A percentile compares a stretch with the other conserved stretches of the same genome.
These are phyloP conservation scores for Pseudogymnoascus sp. DNA, from an alignment of 2,329 filamentous ascomycete species.

Conservation along the genomic window DNA sequence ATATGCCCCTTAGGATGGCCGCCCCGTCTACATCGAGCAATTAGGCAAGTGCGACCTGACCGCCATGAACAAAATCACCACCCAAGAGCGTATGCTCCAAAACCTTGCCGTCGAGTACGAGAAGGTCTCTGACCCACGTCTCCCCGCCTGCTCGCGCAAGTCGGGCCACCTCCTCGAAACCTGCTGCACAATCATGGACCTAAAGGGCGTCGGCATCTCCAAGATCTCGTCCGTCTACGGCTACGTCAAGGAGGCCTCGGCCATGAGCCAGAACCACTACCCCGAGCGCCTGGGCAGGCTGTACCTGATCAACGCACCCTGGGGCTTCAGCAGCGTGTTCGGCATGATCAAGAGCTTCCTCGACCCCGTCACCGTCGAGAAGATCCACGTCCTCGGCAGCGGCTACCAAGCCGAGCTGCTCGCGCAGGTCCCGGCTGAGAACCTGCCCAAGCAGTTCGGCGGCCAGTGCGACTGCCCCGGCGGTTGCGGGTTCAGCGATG, in stretches of 20 bases:
- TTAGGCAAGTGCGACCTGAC: conserved; percentile 86
- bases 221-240: conserved; percentile 78
- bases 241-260: conserved; percentile 77
- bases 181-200: conserved; percentile 96
- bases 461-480: conserved; percentile 74
- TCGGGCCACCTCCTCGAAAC: conserved; percentile 85
- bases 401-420: conserved; percentile 79
- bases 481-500: conserved; percentile 80
- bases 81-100: conserved; percentile 84
- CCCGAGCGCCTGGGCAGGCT: conserved; percentile 92
- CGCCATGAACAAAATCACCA: conserved; percentile 89
- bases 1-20: conserved; percentile 61
- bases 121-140: conserved; percentile 83
- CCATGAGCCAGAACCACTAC: conserved; percentile 97
- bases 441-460: conserved; percentile 79
- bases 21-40: conserved; percentile 94
- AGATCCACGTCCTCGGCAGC: conserved; percentile 83
- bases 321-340: conserved; percentile 87
- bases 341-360: conserved; percentile 84
- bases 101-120: conserved; percentile 98
- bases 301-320: conserved; percentile 96
- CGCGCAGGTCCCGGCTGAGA: conserved; percentile 77
- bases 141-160: conserved; percentile 93
- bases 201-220: conserved; percentile 83
- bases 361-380: conserved; percentile 90